Percentiles rank a stretch among this genome's conserved stretches.
Evolutionary conservation across 2,329 filamentous ascomycete species (phyloP).

Genomic region (Aschersonia sp.): DNA sequence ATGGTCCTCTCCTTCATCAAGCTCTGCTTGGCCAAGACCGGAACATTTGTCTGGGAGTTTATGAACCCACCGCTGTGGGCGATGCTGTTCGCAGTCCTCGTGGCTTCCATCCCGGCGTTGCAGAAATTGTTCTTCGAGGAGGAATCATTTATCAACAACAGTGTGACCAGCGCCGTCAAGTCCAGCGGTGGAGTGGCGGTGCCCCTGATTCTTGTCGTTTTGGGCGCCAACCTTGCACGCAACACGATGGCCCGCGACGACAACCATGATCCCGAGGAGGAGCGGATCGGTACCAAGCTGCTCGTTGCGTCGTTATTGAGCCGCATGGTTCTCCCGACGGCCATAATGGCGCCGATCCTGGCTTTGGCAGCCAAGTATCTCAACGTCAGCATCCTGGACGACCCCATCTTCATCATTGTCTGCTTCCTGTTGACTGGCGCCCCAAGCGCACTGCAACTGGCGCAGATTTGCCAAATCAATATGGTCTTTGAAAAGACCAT

Average conservation of each 20-base stretch:
- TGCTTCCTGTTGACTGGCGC: slow-evolving; percentile 93
- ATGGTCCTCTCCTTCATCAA: slow-evolving; percentile 14
- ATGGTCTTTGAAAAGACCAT: slow-evolving; percentile 91
- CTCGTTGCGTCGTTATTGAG: slow-evolving; percentile 74
- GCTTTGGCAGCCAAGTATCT: slow-evolving; percentile 81
- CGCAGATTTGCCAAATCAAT: slow-evolving; percentile 98
- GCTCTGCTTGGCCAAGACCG: slow-evolving; percentile 28
- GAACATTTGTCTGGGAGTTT: slow-evolving; percentile 68
- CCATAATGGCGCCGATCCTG: slow-evolving; percentile 84
- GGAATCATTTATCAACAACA: slow-evolving; percentile 84
- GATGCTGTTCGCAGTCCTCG: slow-evolving; percentile 81
- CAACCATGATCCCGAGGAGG: slow-evolving; percentile 55
- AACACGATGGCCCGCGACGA: slow-evolving; percentile 66
- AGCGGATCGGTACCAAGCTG: slow-evolving; percentile 54
- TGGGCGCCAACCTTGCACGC: slow-evolving; percentile 85
- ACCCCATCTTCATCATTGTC: slow-evolving; percentile 95
- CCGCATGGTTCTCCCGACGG: slow-evolving; percentile 81
- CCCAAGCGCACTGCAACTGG: slow-evolving; percentile 82
- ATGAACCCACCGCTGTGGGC: slow-evolving; percentile 99
- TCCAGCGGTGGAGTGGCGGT: slow-evolving; percentile 87
- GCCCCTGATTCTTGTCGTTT: slow-evolving; percentile 84
- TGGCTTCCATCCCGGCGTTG: slow-evolving; percentile 73
- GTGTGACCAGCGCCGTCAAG: slow-evolving; percentile 72
- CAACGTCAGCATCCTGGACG: slow-evolving; percentile 84
- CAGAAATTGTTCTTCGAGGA: slow-evolving; percentile 79